These are phyloP conservation scores for Avena insularis DNA, from an alignment of 176 grass and related monocot species.

Conservation along the genomic window DNA sequence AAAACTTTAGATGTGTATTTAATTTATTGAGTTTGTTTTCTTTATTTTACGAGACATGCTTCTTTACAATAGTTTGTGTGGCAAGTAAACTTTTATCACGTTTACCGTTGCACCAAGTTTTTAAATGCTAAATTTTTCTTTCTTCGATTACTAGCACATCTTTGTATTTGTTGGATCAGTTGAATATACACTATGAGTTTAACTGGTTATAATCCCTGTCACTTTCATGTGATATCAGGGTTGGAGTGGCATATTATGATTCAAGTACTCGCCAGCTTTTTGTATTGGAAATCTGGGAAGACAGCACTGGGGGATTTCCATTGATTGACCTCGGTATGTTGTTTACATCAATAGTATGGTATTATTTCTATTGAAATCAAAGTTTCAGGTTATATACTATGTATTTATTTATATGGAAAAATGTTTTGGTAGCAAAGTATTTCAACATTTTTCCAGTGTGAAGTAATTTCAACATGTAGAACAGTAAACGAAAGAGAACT, in stretches of 20 bases:
- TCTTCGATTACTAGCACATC: slow-evolving; percentile 14
- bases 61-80: slow-evolving; percentile 11
- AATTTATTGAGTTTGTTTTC: background rate
- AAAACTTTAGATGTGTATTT: slow-evolving; percentile 46
- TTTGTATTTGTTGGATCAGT: slow-evolving; percentile 8
- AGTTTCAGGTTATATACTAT: background rate
- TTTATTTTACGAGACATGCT: slow-evolving; percentile 22
- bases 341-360: background rate
- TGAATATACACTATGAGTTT: background rate
- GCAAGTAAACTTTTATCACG: slow-evolving; percentile 14
- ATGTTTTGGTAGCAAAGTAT: slow-evolving; percentile 33
- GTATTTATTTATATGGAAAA: background rate
- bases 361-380: background rate
- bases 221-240: slow-evolving; percentile 52
- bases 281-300: slow-evolving; percentile 95
- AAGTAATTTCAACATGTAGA: slow-evolving; percentile 8
- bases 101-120: slow-evolving; percentile 1
- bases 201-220: slow-evolving; percentile 11
- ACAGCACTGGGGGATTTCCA: slow-evolving; percentile 71
- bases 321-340: slow-evolving; percentile 94
- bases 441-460: background rate
- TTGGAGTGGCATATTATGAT: slow-evolving; percentile 87
- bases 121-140: slow-evolving; percentile 14
- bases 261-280: slow-evolving; percentile 80
- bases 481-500: slow-evolving; percentile 20